Conservation (phyloP, 2,329 filamentous ascomycete species). For the Leptographium galeiforme region DNA sequence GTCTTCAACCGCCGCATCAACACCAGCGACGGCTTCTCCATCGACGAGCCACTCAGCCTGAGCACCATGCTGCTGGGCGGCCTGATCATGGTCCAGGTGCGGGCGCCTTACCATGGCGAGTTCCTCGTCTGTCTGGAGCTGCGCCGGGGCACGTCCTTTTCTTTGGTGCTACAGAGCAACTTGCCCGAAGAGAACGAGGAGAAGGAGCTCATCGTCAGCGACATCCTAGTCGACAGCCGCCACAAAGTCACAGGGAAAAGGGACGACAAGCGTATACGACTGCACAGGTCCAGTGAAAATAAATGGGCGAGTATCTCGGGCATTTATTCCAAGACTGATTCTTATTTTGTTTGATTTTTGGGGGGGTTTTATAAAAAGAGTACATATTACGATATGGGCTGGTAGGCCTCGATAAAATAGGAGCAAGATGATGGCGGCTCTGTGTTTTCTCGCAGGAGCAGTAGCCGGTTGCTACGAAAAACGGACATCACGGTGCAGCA, state of each 20-base stretch:
- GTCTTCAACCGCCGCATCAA: conserved; percentile 1
- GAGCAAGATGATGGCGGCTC: too few species aligned
- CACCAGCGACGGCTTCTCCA: conserved; percentile 3
- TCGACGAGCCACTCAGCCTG: conserved; percentile 3
- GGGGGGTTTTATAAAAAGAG: too few species aligned
- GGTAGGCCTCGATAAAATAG: too few species aligned
- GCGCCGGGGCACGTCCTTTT: background rate
- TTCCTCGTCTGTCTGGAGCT: conserved; percentile 5
- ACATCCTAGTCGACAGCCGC: background rate
- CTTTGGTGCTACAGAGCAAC: background rate
- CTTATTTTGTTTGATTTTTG: background rate
- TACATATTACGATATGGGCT: too few species aligned
- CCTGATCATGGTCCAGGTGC: conserved; percentile 5
- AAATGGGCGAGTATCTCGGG: background rate
- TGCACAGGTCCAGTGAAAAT: background rate
- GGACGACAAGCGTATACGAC: background rate
- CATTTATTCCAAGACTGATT: background rate
- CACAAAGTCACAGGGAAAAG: background rate
- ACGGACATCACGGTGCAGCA: too few species aligned
- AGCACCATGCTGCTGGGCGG: conserved; percentile 1
- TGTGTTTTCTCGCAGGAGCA: too few species aligned
- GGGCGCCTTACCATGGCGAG: conserved; percentile 2
- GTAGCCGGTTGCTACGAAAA: too few species aligned
- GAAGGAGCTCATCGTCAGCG: background rate
- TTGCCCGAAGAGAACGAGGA: background rate